Evolutionary conservation across 768 basidiomycete genomes (phyloP).

Genomic region (Mycena sanguinolenta): DNA sequence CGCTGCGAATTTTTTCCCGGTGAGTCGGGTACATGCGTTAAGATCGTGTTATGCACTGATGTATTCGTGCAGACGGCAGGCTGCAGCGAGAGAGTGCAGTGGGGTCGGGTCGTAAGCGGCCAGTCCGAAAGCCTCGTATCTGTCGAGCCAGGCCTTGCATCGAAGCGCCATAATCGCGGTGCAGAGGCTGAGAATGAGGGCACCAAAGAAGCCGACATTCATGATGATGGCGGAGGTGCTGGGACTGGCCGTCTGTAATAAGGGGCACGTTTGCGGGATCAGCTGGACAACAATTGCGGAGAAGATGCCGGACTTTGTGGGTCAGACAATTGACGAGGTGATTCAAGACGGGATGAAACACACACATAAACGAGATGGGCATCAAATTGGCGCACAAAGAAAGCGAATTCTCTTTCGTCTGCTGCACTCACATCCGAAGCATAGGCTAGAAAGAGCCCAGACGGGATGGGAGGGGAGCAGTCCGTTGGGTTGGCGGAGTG

Average conservation of each 20-base stretch:
- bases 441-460: not conserved
- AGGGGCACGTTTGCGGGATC: not conserved
- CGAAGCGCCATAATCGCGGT: not conserved
- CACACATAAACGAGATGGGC: not conserved
- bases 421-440: not conserved
- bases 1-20: not conserved
- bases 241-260: not conserved
- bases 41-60: not conserved
- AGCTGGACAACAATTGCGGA: not conserved
- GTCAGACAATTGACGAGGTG: not conserved
- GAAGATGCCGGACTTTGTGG: not conserved
- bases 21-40: no score
- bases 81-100: not conserved
- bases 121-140: not conserved
- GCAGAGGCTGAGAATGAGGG: not conserved
- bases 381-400: not conserved
- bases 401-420: not conserved
- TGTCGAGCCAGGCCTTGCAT: not conserved
- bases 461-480: not conserved
- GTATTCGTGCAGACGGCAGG: not conserved
- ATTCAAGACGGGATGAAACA: not conserved
- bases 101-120: not conserved
- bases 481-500: not conserved
- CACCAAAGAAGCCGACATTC: not conserved
- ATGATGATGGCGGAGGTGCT: not conserved